Conservation (phyloP, 495 filamentous ascomycete species). For the Neohortaea acidophila region DNA sequence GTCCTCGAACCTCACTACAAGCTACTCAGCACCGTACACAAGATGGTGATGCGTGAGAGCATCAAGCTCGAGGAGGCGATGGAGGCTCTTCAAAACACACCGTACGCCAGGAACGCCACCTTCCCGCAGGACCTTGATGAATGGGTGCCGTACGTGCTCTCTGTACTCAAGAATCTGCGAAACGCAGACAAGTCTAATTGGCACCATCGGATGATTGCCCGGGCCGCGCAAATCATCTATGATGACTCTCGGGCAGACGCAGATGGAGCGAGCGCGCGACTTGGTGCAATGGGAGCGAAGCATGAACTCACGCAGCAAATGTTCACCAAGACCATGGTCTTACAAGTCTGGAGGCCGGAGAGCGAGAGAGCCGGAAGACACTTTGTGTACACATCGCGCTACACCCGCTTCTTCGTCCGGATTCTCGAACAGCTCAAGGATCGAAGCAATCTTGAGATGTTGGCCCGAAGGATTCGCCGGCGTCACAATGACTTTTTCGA, state of each 20-base stretch:
- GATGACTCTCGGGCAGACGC: not conserved
- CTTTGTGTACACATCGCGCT: slow-evolving; percentile 84
- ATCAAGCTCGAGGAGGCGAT: slow-evolving; percentile 36
- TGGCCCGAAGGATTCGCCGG: slow-evolving; percentile 69
- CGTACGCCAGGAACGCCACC: slow-evolving; percentile 39
- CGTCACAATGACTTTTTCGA: slow-evolving; percentile 71
- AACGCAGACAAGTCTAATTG: slow-evolving; percentile 86
- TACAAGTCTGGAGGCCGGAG: slow-evolving; percentile 94
- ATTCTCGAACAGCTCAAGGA: slow-evolving; percentile 67
- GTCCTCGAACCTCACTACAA: slow-evolving; percentile 96
- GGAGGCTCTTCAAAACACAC: slow-evolving; percentile 38
- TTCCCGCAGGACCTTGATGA: slow-evolving; percentile 37
- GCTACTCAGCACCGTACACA: slow-evolving; percentile 72
- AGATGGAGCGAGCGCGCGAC: slow-evolving; percentile 21
- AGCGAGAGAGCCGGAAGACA: slow-evolving; percentile 81
- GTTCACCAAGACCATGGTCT: slow-evolving; percentile 85
- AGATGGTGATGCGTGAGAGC: slow-evolving; percentile 42
- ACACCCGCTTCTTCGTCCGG: slow-evolving; percentile 63
- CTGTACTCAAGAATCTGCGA: slow-evolving; percentile 57
- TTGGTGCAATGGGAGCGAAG: slow-evolving; percentile 47
- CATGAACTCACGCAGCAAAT: slow-evolving; percentile 68
- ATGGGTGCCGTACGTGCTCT: slow-evolving; percentile 64
- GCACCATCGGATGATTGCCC: slow-evolving; percentile 85
- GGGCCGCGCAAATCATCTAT: slow-evolving; percentile 63
- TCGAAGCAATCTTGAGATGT: slow-evolving; percentile 57